Evolutionary conservation across 2,329 filamentous ascomycete species (phyloP), one percentile per base, ranked within the genome.

Genomic region (Aspergillus fructus): DNA sequence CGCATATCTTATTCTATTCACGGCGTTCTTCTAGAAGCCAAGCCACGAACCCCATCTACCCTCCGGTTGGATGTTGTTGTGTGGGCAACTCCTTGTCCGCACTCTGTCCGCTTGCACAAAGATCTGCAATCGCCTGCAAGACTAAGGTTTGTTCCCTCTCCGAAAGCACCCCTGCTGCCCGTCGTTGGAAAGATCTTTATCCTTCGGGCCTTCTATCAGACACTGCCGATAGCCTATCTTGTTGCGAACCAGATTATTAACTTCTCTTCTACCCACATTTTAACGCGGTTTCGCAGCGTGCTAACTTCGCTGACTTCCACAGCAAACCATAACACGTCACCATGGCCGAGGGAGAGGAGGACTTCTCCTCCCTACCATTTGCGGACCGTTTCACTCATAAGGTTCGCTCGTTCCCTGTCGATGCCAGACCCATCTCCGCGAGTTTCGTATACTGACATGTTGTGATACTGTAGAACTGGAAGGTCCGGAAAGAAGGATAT

Each of bases 401-500:
- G 71, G 73, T 75, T 64, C 63, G 67, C 59, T 59, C 23, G 24
- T 33, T 39, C 33, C 33, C 47, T 34, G 17, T 43, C 43, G 21
- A 17, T 17, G 5, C 45, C 21, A 12, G n/a, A 23, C 15, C 33
- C 12, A 41, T n/a, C 2, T 5, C 17, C 33, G 43, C 24, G n/a
- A 12, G 19, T 56, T 39, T 53, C 65, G 72, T 63, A 30, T 24
- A 71, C 60, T 53, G 45, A 64, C 60, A 27, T 40, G 13, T 33
- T 24, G 21, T 53, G 53, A 27, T 15, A 15, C 39, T 42, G 33
- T 67, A 90, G 89, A 85, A 90, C 70, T 99, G 94, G 94, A 99
- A 99, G 83, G 93, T 96, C 42, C 86, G 94, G 70, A 99, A 99
- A 78, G 87, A 86, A 71, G 94, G 88, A 53, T 99, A 97, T 73